Base-by-base conservation (phyloP, 768 basidiomycete genomes). In the Mycena vitilis region DNA sequence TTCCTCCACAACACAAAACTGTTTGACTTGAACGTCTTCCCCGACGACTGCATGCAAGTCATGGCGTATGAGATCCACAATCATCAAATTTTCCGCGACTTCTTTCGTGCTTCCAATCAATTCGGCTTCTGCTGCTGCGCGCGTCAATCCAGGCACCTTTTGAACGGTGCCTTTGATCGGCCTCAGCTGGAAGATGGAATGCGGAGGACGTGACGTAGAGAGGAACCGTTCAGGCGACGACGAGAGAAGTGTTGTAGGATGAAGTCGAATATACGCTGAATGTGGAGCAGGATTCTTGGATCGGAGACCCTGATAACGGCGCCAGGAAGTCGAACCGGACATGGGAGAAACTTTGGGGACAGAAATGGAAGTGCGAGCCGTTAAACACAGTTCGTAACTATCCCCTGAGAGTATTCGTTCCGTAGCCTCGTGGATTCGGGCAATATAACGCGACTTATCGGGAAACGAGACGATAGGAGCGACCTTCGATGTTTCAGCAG, bases 51-150 rank as follows among this genome's bases (percentile, higher is more conserved):
- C 89, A 72, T 96, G 90, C 40, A 99, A 82, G 79, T 99, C 96
- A 71, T 98, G 94, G 40, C 95, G 89, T 74, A 97, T 97, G 55
- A 99, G 88, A 77, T 98, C 96, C 30, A 98, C 96, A 70, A 99
- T 98, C 96, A 99, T 98, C 64, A 99, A 80, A 76, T 99, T 99
- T 82, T 98, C 96, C 0, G 96, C 96, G 2, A 96, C 89, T 78
- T 99, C 96, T 77, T 99, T 99, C 49, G 81, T 83, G 77, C 87
- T 92, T 7, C 91, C 90, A 16, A 82, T 83, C 64, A 92, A 79
- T 16, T 85, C 77, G 78, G 89, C 73, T 73, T 91, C 89, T n/a
- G 91, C 91, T 55, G 88, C 85, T 62, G 85, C 87, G 34, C 88
- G 88, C 20, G 86, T 90, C 65, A 91, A 83, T 10, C 82, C 83